phyloP scores from a whole-genome alignment of 495 filamentous ascomycete genomes.

The Aspergillus sclerotioniger region DNA sequence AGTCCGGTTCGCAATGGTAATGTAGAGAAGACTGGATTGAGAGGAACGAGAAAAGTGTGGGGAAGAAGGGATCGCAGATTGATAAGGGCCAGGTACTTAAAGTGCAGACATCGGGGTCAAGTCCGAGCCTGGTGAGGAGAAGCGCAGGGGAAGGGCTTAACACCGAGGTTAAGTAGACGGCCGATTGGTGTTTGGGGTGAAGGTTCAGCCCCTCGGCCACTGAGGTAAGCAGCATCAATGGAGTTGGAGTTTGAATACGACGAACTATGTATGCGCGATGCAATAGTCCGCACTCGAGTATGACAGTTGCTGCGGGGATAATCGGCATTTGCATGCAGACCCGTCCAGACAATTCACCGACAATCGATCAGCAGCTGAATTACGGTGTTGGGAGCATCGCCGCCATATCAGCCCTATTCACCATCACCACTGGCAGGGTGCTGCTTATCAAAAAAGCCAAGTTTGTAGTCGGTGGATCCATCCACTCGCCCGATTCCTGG shows the following conservation, averaged over 20 bases:
- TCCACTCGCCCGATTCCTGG: not conserved
- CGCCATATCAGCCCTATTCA: not conserved
- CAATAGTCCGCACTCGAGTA: too few relatives aligned
- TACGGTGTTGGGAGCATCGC: not conserved
- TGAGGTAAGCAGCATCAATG: not conserved
- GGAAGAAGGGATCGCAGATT: slow-evolving; percentile 5
- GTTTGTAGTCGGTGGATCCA: not conserved
- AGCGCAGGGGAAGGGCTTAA: not conserved
- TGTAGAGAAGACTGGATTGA: too few relatives aligned
- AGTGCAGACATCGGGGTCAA: not conserved
- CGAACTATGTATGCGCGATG: too few relatives aligned
- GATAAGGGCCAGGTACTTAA: not conserved
- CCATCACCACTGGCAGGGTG: too few relatives aligned
- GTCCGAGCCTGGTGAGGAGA: slow-evolving; percentile 4
- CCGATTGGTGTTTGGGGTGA: not conserved
- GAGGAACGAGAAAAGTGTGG: not conserved
- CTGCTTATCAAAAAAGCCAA: not conserved
- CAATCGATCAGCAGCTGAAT: not conserved
- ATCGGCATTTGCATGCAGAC: not conserved
- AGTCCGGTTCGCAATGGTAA: not conserved
- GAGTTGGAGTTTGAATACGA: not conserved
- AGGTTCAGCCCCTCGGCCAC: too few relatives aligned
- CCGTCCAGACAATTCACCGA: not conserved
- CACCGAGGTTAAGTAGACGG: not conserved
- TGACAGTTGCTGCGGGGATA: not conserved